Base-by-base conservation (phyloP, 2,329 filamentous ascomycete species). In the Aspergillus flavus region DNA sequence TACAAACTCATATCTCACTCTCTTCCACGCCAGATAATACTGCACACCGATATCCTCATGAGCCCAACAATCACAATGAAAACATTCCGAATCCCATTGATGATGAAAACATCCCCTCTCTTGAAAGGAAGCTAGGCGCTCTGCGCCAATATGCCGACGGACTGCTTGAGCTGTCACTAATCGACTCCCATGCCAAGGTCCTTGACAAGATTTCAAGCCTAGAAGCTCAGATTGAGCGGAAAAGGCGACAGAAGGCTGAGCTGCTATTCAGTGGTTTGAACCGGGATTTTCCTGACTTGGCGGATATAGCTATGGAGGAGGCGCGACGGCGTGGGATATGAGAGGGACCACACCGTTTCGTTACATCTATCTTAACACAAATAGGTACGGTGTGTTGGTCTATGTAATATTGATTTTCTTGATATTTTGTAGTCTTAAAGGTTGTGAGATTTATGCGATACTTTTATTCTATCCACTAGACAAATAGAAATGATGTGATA, bases 91-190 rank as follows among this genome's bases (percentile, higher is more conserved):
- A 36, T 26, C 41, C 45, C 5, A 45, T 23, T n/a, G 34, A 57
- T 5, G 57, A 65, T 50, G 65, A 63, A 36, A 64, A 52, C 34
- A 69, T 71, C 19, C 48, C 57, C 6, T 52, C 50, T 11, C 64
- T 74, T 30, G 69, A 72, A 58, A 62, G 61, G 30, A 68, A 68
- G 58, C 57, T 71, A 12, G 57, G 62, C 28, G 58, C 64, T 28
- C 68, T 73, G 46, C 64, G 67, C 12, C 63, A 66, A 30, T 73
- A 73, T 57, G 68, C 69, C 19, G 57, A 67, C 19, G 71, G 69
- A 12, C 63, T 74, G 12, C 62, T 73, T 6, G 66, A 72, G 32
- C 67, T 73, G 30, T 71, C 67, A 16, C 53, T 73, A 28, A 64
- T 69, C 21, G 69, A 73, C 1, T 73, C 71, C 4, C 70, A 73